Evolutionary conservation across 306 rosid genomes (phyloP), one percentile per base, ranked within the genome.

Genomic region (Fagus crenata): DNA sequence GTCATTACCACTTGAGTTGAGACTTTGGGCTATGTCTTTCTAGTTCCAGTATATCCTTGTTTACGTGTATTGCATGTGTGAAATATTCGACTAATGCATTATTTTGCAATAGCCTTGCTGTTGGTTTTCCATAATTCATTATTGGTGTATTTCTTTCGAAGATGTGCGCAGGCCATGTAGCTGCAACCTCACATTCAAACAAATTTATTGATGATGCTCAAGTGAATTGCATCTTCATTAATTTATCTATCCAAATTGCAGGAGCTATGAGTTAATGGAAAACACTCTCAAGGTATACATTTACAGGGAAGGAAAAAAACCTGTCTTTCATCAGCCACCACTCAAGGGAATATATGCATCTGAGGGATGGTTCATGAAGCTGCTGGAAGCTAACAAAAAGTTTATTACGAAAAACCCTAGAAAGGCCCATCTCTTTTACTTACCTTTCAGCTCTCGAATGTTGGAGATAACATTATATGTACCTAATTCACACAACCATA

Each of bases 231-330:
- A 41, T 72, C 75, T 46, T 55, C n/a, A 76, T 40, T 43, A 65
- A 55, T 68, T 53, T 84, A 65, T 80, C 54, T 40, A 41, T 78
- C 63, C 14, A 56, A 80, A 69, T 76, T 68, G 71, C 87, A 95
- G 98, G 89, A 92, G 98, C 96, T 95, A 89, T 77, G 97, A 92
- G 59, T 78, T 92, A 81, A 95, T 95, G 99, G 99, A 95, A 77
- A 72, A 79, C 22, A 89, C 84, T 79, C 97, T 95, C 53, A 89
- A 92, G 86, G 90, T 95, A 55, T 92, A 85, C 40, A 81, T 92
- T 17, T 95, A 95, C 59, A 84, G 41, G 78, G 97, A 92, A 89
- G 99, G 98, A 49, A 67, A 86, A 41, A 90, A 73, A 76, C 97
- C 96, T 0, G 84, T 92, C 69, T 79, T 95, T 78, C 99, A 95